Percentiles rank a stretch among this genome's conserved stretches.
phyloP scores from a whole-genome alignment of 2,329 filamentous ascomycete genomes.

The Alternaria solani region DNA sequence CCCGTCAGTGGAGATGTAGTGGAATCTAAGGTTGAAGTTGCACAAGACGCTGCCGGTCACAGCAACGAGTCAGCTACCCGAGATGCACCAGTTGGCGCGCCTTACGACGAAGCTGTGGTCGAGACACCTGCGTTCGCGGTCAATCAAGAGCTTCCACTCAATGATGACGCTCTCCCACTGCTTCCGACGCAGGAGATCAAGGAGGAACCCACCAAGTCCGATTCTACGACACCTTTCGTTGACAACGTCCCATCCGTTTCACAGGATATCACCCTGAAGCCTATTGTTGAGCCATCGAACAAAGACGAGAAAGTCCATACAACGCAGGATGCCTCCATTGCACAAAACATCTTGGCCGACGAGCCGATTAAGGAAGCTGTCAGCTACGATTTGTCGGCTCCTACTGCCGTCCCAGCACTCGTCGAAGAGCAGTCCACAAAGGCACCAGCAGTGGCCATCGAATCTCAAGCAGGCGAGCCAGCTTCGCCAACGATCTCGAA shows the following conservation, averaged over 20 bases:
- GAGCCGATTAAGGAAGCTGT: neutral
- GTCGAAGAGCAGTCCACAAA: slow-evolving; percentile 8
- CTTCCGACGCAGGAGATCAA: slow-evolving; percentile 26
- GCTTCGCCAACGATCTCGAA: slow-evolving; percentile 18
- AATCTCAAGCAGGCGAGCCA: slow-evolving; percentile 14
- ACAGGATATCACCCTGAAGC: slow-evolving; percentile 3
- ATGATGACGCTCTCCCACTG: slow-evolving; percentile 7
- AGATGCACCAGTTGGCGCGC: neutral
- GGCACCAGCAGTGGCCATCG: slow-evolving; percentile 16
- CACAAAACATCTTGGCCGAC: neutral
- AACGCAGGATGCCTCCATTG: neutral
- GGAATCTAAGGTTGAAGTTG: neutral
- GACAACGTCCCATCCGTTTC: slow-evolving; percentile 8
- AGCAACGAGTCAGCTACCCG: neutral
- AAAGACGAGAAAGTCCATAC: neutral
- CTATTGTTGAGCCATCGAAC: neutral
- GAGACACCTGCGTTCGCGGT: slow-evolving; percentile 20
- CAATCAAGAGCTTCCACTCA: slow-evolving; percentile 6
- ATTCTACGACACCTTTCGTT: slow-evolving; percentile 10
- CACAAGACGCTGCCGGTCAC: neutral
- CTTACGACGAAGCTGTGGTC: slow-evolving; percentile 10
- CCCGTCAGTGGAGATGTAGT: slow-evolving; percentile 18
- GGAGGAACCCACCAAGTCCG: slow-evolving; percentile 33
- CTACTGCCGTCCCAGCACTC: neutral
- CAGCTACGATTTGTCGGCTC: neutral